These are phyloP conservation scores for Mollisia scopiformis DNA, from an alignment of 2,329 filamentous ascomycete species.

Conservation along the genomic window DNA sequence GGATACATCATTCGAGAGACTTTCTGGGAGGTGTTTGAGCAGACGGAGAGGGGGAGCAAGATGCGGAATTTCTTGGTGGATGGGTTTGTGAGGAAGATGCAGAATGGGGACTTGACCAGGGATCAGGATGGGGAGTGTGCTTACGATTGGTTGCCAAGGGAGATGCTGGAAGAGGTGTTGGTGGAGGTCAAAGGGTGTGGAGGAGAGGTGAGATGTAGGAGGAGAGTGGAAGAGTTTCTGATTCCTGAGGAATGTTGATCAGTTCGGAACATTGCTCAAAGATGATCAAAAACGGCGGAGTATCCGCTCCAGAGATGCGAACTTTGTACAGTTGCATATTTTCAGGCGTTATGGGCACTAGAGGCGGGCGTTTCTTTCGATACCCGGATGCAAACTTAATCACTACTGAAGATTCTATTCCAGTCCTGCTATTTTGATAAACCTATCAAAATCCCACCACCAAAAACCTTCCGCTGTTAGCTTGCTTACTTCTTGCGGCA, in stretches of 20 bases:
- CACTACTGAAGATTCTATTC: too few relatives aligned
- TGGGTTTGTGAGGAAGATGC: background rate
- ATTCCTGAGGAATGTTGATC: background rate
- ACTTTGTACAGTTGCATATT: too few relatives aligned
- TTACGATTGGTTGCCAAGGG: background rate
- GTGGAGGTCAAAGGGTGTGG: background rate
- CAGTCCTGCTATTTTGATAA: too few relatives aligned
- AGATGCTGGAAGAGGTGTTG: background rate
- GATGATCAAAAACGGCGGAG: background rate
- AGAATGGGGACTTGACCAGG: background rate
- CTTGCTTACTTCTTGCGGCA: too few relatives aligned
- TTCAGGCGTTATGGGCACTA: too few relatives aligned
- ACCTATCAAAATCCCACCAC: too few relatives aligned
- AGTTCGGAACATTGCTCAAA: background rate
- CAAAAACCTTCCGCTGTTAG: too few relatives aligned
- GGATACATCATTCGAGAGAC: background rate
- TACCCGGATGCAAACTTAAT: too few relatives aligned
- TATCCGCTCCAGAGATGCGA: background rate
- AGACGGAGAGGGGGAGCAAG: background rate
- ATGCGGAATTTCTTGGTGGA: background rate
- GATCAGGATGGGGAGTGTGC: background rate
- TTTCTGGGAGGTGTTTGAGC: background rate
- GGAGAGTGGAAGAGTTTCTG: background rate
- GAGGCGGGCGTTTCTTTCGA: too few relatives aligned
- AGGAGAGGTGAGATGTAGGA: background rate